Base-by-base conservation (phyloP, 2,329 filamentous ascomycete species). In the Aspergillus neoniger region DNA sequence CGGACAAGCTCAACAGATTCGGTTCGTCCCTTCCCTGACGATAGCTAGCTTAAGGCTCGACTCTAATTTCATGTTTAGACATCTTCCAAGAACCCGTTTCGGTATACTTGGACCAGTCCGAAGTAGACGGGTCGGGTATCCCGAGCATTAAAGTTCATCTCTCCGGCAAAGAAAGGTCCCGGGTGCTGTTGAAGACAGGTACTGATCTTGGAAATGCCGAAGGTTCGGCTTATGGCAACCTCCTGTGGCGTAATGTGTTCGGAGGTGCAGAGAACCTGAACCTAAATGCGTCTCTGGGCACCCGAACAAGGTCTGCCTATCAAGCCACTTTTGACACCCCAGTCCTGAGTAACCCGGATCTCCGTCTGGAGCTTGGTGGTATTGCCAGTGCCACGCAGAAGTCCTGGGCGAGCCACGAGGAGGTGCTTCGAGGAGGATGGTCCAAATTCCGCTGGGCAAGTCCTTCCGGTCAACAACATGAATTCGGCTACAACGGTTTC, bases 201-300 rank as follows among this genome's bases (percentile, higher is more conserved):
- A 98, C 95, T 8, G 94, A 98, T 73, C 84, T 96, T 49, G 95
- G 95, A 64, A 96, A 96, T 72, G 88, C 91, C 21, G 95, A 99
- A 77, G 95, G 94, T 38, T 96, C 93, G 7, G 94, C 93, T 4
- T 98, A 96, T 73, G 89, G 91, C 66, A 94, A 95, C 67, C 84
- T 92, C 48, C 83, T 94, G 55, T 88, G 92, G 82, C 88, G 95
- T 67, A 99, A 99, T 77, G 85, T 99, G 61, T 91, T 99, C 74
- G 95, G 95, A 55, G 95, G 95, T 41, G 95, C 93, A 23, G 95
- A 99, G 80, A 90, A 90, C 59, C 80, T 99, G 64, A 91, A 91
- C 55, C 81, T 96, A 61, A 94, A 96, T 70, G 93, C 91, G 52
- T 93, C 92, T 32, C 81, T 93, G 23, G 95, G 95, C 59, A 98